Base-by-base conservation (phyloP, 352 stramenopile species). In the Phytophthora idaei region DNA sequence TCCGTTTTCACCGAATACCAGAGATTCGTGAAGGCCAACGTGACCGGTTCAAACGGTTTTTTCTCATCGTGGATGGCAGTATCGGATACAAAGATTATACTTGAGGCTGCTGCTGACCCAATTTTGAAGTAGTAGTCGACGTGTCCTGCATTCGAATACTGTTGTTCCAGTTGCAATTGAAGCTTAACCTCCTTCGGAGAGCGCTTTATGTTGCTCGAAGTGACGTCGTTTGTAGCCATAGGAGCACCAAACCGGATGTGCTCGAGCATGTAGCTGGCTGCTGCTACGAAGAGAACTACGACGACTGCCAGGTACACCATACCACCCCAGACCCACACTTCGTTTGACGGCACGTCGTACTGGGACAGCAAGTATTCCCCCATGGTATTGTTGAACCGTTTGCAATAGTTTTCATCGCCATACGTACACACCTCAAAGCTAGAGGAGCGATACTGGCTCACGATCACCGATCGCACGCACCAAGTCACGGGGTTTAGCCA, bases 111-210 rank as follows among this genome's bases (percentile, higher is more conserved):
- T 4, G 8, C 4, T 4, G n/a, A 49, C 9, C n/a, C 50, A 45
- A 57, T 44, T 32, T 45, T 57, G 17, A 46, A 57, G 32, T 57
- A 57, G 17, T 34, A 57, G 50, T 57, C 50, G 12, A 36, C 11
- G 11, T 36, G 7, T 21, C 25, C 46, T 21, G 46, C 27, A 4
- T 52, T 34, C 17, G 32, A 44, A 29, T 15, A 25, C 12, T 57
- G 50, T 14, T 57, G 17, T 36, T 57, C 15, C 50, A 57, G 50
- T 6, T 57, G 50, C 25, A 57, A 6, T 11, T 34, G n/a, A 21
- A 57, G 49, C 5, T 31, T 31, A 3, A 14, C 32, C 4, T 9
- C n/a, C 2, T 32, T 57, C 9, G 45, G 45, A 9, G 17, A 45
- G 10, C 9, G 21, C 11, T 46, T 45, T 21, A 25, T 1, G 31